These are phyloP conservation scores for Adansonia grandidieri DNA, from an alignment of 441 rosid genomes.

Conservation along the genomic window DNA sequence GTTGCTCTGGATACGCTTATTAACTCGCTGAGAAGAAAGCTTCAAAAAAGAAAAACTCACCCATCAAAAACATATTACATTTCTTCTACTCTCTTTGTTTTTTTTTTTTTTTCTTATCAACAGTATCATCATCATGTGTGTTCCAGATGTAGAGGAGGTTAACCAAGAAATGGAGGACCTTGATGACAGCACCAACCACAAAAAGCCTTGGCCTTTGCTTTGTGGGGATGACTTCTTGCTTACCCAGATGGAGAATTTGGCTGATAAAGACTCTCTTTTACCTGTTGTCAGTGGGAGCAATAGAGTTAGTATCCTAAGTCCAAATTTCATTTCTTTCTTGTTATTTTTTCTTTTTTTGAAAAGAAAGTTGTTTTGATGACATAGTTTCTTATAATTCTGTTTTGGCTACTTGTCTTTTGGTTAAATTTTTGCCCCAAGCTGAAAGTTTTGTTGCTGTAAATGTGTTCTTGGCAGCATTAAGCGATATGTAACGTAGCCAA, in stretches of 20 bases:
- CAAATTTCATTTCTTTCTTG: conserved; percentile 44
- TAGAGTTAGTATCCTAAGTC: conserved; percentile 19
- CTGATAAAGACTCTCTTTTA: conserved; percentile 35
- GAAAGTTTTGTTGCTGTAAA: neutral
- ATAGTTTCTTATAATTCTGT: neutral
- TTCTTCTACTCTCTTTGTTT: neutral
- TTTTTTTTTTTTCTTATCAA: neutral
- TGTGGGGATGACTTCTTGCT: conserved; percentile 41
- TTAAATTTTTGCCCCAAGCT: neutral
- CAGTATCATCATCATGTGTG: conserved; percentile 48
- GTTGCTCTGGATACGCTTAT: conserved; percentile 34
- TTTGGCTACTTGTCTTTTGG: neutral
- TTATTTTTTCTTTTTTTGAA: conserved; percentile 1
- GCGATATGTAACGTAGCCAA: neutral
- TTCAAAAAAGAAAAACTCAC: neutral
- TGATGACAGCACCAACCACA: conserved; percentile 17
- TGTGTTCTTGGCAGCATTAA: neutral
- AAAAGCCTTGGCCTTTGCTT: conserved; percentile 44
- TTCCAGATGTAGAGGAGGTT: conserved; percentile 49
- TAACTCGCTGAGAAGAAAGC: neutral
- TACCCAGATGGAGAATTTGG: conserved; percentile 52
- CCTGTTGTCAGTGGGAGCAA: conserved; percentile 35
- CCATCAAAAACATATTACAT: neutral
- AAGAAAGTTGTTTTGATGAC: conserved; percentile 1
- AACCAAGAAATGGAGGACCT: conserved; percentile 40